A percentile compares a stretch with the other conserved stretches of the same genome.
Conservation (phyloP, 202 grass and related monocot species). For the Elaeis oleifera region DNA sequence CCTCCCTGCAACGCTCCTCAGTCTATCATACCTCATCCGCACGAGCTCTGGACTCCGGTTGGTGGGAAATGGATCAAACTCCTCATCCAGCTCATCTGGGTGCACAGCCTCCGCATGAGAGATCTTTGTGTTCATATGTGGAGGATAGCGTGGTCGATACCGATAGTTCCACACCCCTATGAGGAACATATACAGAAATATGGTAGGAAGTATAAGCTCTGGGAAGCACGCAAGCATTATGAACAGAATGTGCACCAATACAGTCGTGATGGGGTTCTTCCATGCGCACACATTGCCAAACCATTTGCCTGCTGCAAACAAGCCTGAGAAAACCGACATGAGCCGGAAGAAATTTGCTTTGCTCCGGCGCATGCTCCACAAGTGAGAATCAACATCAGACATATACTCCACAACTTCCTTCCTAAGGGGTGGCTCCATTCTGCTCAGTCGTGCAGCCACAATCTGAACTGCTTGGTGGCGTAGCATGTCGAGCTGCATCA, state of each 20-base stretch:
- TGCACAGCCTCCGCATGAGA: conserved; percentile 82
- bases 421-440: conserved; percentile 92
- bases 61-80: conserved; percentile 82
- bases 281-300: conserved; percentile 73
- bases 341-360: conserved; percentile 98
- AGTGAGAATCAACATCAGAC: conserved; percentile 80
- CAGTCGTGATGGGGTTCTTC: conserved; percentile 88
- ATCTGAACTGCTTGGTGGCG: conserved; percentile 87
- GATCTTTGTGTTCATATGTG: conserved; percentile 97
- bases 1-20: conserved; percentile 85
- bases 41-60: conserved; percentile 46
- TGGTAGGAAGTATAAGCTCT: conserved; percentile 71
- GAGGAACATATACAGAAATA: conserved; percentile 91
- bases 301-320: conserved; percentile 72
- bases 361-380: conserved; percentile 95
- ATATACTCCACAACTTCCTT: conserved; percentile 98
- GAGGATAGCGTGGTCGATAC: conserved; percentile 70
- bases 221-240: conserved; percentile 94
- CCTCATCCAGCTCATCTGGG: conserved; percentile 85
- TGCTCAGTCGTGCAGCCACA: conserved; percentile 68
- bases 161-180: conserved; percentile 94
- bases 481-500: conserved; percentile 75
- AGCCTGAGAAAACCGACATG: conserved; percentile 71
- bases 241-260: conserved; percentile 80
- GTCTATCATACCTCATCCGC: conserved; percentile 74